phyloP scores from a whole-genome alignment of 2,329 filamentous ascomycete genomes.

The Venturia asperata region DNA sequence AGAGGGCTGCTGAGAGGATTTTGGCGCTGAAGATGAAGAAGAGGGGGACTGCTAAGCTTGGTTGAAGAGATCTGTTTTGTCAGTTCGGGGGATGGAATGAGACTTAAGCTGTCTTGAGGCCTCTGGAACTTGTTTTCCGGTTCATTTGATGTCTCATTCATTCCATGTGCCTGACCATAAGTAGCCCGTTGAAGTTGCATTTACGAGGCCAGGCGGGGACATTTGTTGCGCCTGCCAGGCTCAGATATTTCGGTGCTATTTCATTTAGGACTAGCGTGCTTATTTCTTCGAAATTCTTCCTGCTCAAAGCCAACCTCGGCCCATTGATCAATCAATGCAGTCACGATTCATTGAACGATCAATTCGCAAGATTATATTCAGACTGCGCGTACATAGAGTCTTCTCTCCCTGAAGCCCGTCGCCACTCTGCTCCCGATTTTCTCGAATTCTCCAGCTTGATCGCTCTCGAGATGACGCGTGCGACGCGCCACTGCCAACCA shows the following conservation, averaged over 20 bases:
- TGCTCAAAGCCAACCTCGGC: neutral
- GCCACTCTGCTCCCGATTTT: neutral
- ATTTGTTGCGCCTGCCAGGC: neutral
- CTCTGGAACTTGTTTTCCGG: no score
- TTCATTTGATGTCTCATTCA: no score
- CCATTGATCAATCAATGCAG: neutral
- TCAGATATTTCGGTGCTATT: neutral
- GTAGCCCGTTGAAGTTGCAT: no score
- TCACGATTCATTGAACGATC: neutral
- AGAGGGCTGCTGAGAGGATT: slow-evolving; percentile 25
- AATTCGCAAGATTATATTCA: neutral
- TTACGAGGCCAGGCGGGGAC: neutral
- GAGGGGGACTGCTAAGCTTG: neutral
- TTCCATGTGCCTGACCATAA: no score
- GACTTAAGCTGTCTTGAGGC: no score
- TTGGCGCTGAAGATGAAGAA: neutral
- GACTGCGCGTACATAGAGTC: neutral
- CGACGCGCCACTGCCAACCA: neutral
- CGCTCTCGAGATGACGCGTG: neutral
- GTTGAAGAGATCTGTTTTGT: neutral
- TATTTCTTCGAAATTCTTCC: neutral
- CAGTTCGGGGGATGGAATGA: neutral
- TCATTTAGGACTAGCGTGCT: neutral
- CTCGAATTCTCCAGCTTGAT: neutral
- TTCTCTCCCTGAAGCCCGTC: neutral